Percentiles rank a stretch among this genome's conserved stretches.
These are phyloP conservation scores for Amaranthus tricolor DNA, from an alignment of 179 eudicot species.

Conservation along the genomic window DNA sequence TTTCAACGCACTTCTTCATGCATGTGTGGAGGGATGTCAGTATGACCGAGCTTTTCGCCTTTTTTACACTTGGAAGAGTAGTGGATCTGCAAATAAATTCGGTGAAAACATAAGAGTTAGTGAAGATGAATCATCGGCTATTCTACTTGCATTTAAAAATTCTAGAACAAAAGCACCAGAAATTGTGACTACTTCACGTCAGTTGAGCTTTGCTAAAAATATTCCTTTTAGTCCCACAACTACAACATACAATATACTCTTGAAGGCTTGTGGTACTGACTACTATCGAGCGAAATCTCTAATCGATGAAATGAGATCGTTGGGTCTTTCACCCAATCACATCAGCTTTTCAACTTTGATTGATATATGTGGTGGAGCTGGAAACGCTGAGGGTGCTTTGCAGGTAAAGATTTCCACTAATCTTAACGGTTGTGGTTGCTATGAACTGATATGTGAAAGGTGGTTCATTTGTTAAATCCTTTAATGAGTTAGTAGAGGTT, in stretches of 20 bases:
- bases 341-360: slow-evolving; percentile 92
- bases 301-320: slow-evolving; percentile 74
- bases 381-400: slow-evolving; percentile 62
- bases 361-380: slow-evolving; percentile 60
- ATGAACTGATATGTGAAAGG: background rate
- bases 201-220: slow-evolving; percentile 35
- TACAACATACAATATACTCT: slow-evolving; percentile 76
- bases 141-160: slow-evolving; percentile 22
- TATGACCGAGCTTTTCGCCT: slow-evolving; percentile 89
- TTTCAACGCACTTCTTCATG: slow-evolving; percentile 88
- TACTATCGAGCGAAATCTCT: slow-evolving; percentile 67
- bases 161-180: slow-evolving; percentile 16
- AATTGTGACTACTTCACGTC: slow-evolving; percentile 23
- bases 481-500: too few species aligned
- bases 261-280: slow-evolving; percentile 95
- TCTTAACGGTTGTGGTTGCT: background rate
- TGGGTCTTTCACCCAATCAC: slow-evolving; percentile 76
- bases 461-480: background rate
- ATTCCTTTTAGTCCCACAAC: slow-evolving; percentile 74
- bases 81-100: slow-evolving; percentile 30
- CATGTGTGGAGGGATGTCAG: slow-evolving; percentile 87
- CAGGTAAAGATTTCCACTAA: slow-evolving; percentile 45
- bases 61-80: slow-evolving; percentile 68
- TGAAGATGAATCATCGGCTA: slow-evolving; percentile 4
- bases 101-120: slow-evolving; percentile 22